Evolutionary conservation across 179 eudicot genomes (phyloP), one percentile per base, ranked within the genome.

Genomic region (Spinacia oleracea): DNA sequence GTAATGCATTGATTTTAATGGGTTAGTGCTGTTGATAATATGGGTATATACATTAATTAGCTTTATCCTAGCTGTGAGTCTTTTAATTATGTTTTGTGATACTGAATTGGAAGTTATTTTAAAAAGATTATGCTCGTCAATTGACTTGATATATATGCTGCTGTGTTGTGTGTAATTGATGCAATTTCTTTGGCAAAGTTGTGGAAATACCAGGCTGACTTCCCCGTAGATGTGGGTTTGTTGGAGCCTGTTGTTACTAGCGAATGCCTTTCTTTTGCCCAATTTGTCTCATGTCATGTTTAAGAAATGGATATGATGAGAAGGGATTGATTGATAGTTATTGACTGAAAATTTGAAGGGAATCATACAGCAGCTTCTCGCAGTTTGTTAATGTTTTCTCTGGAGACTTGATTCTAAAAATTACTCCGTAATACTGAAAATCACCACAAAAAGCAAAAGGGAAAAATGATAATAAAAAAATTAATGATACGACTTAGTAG

Each of bases 1-100:
- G 64, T 43, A 21, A 50, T 32, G 25, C 75, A 62, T 70, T 34
- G 46, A 46, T 67, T 69, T 21, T 56, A 43, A 46, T 31, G 64
- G 60, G 78, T 74, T 67, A 55, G 72, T 80, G 53, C 32, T 77
- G 72, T 77, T 40, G 77, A 70, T 70, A 62, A 53, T 66, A 64
- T 76, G 59, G 59, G 73, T 82, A 78, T 65, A 78, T 67, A 40
- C 70, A 31, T 40, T 42, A 56, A 35, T 62, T 40, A 79, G 51
- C 64, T 45, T 16, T 68, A 25, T 75, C 11, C 68, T 46, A 50
- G 53, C 63, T 46, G 35, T 58, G 83, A 68, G 68, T 18, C 40
- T 75, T 32, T 63, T 67, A 72, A 27, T 53, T 21, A 63, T 72
- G 62, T 40, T 64, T 53, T 40, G 31, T 79, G 72, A 8, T 64